Evolutionary conservation across 768 basidiomycete genomes (phyloP), one percentile per base, ranked within the genome.

Genomic region (Cystofilobasidium bisporidii): DNA sequence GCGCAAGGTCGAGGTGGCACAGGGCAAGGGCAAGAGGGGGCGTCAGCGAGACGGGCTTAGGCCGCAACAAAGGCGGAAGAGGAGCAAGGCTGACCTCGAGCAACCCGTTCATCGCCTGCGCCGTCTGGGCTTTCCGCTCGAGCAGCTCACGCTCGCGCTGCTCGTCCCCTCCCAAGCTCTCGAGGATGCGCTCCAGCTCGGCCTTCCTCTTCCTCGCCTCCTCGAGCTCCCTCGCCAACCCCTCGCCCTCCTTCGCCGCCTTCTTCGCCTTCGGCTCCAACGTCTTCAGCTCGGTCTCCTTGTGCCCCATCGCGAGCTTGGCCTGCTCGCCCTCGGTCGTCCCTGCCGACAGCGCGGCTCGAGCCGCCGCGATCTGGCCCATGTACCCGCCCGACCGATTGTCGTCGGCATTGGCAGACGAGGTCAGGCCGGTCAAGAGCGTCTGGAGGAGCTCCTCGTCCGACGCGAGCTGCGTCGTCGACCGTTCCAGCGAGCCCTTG

Each of bases 371-470:
- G 48, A 99, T 83, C 76, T 97, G 93, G 24, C 92, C 96, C 85
- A 98, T 87, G 77, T 97, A 98, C 0, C 96, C 96, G 2, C 92
- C 91, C 12, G 88, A 86, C 14, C 85, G 83, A 22, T 84, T 83
- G 47, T 84, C 85, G 67, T 83, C 84, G 33, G 81, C 77, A 61
- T 82, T 82, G 47, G 79, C 81, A 5, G 88, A 87, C 1, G 91
- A 85, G 8, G 75, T 73, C 14, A 97, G 84, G 53, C 96, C 96
- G 0, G 94, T 98, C 57, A 94, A 81, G 24, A 98, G 84, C 0
- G 91, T 90, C 76, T 98, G 94, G 0, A 98, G 82, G n/a, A 98
- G 86, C 72, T 92, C 90, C 76, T 98, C 93, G 20, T 86, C 83
- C 24, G 84, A 87, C 18, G 82, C 75, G 12, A 94, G 82, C 33